Evolutionary conservation across 2,329 filamentous ascomycete genomes (phyloP).

Genomic region (Diaporthe citrichinensis): DNA sequence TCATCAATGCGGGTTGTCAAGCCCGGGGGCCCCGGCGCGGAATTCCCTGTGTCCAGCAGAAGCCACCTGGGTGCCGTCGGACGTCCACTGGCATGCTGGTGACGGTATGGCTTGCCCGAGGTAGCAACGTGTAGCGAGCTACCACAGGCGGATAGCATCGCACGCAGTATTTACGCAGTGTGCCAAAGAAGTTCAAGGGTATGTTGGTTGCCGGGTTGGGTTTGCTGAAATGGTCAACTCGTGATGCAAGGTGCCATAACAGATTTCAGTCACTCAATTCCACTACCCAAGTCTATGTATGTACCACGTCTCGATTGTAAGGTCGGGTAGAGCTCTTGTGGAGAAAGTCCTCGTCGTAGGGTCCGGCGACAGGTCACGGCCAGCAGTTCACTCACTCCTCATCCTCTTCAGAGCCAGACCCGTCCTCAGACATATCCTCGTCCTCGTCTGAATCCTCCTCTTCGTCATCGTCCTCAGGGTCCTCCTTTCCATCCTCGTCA

Average conservation of each 20-base stretch:
- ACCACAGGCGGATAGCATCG: neutral
- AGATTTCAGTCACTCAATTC: neutral
- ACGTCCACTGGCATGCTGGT: conserved; percentile 21
- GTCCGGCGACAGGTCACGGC: too few relatives aligned
- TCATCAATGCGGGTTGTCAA: neutral
- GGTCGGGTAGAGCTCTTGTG: neutral
- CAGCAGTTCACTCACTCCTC: conserved; percentile 36
- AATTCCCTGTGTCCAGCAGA: conserved; percentile 7
- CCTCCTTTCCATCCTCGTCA: conserved; percentile 70
- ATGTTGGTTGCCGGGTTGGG: neutral
- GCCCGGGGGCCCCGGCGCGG: conserved; percentile 9
- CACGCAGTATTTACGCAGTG: neutral
- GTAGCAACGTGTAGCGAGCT: neutral
- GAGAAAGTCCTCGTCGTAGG: neutral
- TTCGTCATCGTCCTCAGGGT: conserved; percentile 72
- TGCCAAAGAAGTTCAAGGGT: neutral
- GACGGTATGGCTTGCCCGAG: neutral
- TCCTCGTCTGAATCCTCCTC: conserved; percentile 69
- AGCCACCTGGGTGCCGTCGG: neutral
- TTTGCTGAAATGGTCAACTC: too few relatives aligned
- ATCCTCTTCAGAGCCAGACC: conserved; percentile 49
- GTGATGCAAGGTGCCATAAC: neutral
- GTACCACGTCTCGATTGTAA: neutral
- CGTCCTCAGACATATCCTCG: conserved; percentile 59
- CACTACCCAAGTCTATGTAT: conserved; percentile 9